A percentile compares a stretch with the other conserved stretches of the same genome.
phyloP scores from a whole-genome alignment of 768 basidiomycete species.

The Leccinellum albellum region DNA sequence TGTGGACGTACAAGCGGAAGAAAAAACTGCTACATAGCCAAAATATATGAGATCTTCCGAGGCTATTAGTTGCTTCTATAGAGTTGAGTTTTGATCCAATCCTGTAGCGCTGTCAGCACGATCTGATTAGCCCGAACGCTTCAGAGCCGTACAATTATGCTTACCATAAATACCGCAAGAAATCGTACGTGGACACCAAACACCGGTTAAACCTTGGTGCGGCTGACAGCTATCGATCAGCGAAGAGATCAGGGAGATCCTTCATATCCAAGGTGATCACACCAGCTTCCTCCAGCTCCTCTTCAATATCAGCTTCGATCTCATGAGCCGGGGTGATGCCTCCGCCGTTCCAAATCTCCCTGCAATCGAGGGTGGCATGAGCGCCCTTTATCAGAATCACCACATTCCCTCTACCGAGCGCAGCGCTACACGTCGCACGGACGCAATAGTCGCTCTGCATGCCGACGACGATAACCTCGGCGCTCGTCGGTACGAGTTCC shows the following conservation, averaged over 20 bases:
- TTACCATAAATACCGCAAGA: constrained; percentile 9
- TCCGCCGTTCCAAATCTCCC: constrained; percentile 58
- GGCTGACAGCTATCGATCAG: constrained; percentile 41
- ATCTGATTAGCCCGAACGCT: not conserved
- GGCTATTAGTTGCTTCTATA: not conserved
- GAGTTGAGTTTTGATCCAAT: not conserved
- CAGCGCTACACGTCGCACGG: constrained; percentile 54
- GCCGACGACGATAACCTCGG: constrained; percentile 63
- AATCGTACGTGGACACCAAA: not conserved
- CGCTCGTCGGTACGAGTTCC: constrained; percentile 46
- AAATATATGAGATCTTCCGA: not conserved
- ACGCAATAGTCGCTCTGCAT: constrained; percentile 67
- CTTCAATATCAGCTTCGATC: constrained; percentile 60
- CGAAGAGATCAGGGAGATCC: constrained; percentile 57
- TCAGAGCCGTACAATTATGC: not conserved
- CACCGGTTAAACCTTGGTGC: not conserved
- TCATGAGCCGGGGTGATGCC: constrained; percentile 47
- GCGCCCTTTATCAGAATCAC: constrained; percentile 61
- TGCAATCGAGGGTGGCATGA: constrained; percentile 65
- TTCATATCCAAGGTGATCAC: constrained; percentile 64
- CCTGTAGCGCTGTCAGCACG: not conserved
- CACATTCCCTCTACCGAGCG: constrained; percentile 59
- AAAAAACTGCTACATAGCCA: not conserved
- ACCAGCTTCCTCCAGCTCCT: constrained; percentile 65
- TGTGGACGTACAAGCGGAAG: not conserved